phyloP scores from a whole-genome alignment of 331 rosid genomes.

The Quercus tomentella region DNA sequence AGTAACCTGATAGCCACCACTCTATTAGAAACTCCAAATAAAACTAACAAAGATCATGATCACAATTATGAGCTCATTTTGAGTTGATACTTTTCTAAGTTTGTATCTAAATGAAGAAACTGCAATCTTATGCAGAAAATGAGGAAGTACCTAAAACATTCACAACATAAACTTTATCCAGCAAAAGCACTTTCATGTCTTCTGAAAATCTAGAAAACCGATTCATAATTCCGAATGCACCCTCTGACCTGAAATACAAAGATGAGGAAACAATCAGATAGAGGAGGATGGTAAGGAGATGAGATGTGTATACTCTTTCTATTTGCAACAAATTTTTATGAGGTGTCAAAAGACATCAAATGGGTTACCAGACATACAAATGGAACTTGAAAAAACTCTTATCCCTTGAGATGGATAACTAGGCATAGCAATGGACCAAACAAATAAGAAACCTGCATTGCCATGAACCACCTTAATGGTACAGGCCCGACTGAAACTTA shows the following conservation, averaged over 20 bases:
- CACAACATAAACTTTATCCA: conserved; percentile 71
- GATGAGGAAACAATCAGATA: neutral
- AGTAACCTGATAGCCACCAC: neutral
- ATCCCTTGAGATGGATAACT: neutral
- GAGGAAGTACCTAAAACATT: conserved; percentile 70
- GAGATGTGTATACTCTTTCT: neutral
- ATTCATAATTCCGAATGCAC: conserved; percentile 32
- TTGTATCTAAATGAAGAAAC: conserved; percentile 6
- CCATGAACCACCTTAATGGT: neutral
- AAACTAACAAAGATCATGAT: neutral
- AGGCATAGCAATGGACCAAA: neutral
- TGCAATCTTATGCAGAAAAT: neutral
- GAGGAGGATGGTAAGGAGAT: neutral
- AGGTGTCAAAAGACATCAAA: neutral
- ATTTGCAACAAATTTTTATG: neutral
- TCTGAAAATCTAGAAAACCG: conserved; percentile 50
- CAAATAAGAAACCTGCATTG: neutral
- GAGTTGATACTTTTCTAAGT: conserved; percentile 1
- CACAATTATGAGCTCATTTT: neutral
- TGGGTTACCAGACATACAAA: neutral
- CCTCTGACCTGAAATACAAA: conserved; percentile 43
- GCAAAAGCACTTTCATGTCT: conserved; percentile 73
- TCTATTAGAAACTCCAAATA: neutral
- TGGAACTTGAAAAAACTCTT: neutral
- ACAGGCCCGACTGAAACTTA: neutral